A percentile compares a stretch with the other conserved stretches of the same genome.
Evolutionary conservation across 257 asterid species (phyloP).

Genomic region (Scutellaria galericulata): DNA sequence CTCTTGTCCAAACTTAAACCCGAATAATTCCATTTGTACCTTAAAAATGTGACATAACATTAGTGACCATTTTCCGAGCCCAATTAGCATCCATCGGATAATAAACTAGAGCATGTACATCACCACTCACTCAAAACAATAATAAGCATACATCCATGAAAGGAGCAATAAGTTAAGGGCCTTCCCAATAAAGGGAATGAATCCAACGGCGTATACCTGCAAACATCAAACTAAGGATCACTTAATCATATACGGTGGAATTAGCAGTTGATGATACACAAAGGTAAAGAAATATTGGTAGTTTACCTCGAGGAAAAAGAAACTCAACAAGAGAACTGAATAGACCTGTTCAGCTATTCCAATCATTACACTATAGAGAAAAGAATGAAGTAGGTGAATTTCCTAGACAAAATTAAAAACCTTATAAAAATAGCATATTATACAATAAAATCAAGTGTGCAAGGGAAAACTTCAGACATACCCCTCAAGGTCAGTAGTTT

Average conservation of each 20-base stretch:
- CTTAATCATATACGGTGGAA: slow-evolving; percentile 19
- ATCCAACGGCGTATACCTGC: slow-evolving; percentile 81
- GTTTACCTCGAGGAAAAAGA: slow-evolving; percentile 89
- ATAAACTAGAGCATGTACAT: slow-evolving; percentile 28
- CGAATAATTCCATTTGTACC: slow-evolving; percentile 97
- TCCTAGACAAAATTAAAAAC: slow-evolving; percentile 25
- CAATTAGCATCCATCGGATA: slow-evolving; percentile 5
- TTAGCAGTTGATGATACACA: slow-evolving; percentile 28
- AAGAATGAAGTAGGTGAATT: slow-evolving; percentile 28
- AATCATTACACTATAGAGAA: slow-evolving; percentile 67
- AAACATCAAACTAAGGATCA: slow-evolving; percentile 32
- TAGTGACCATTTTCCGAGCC: slow-evolving; percentile 25
- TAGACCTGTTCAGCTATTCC: slow-evolving; percentile 86
- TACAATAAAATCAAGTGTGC: slow-evolving; percentile 4
- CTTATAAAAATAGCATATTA: slow-evolving; percentile 9
- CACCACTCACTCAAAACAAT: slow-evolving; percentile 93
- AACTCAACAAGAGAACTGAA: slow-evolving; percentile 82
- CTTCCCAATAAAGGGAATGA: slow-evolving; percentile 79
- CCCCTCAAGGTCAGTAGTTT: slow-evolving; percentile 76
- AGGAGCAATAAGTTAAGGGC: slow-evolving; percentile 77
- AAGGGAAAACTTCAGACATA: slow-evolving; percentile 39
- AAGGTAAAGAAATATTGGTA: slow-evolving; percentile 12
- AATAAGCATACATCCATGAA: slow-evolving; percentile 98
- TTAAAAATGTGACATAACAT: slow-evolving; percentile 38
- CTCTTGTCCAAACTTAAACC: slow-evolving; percentile 94